Conservation (phyloP, 345 rosid genomes). For the Populus ilicifolia region DNA sequence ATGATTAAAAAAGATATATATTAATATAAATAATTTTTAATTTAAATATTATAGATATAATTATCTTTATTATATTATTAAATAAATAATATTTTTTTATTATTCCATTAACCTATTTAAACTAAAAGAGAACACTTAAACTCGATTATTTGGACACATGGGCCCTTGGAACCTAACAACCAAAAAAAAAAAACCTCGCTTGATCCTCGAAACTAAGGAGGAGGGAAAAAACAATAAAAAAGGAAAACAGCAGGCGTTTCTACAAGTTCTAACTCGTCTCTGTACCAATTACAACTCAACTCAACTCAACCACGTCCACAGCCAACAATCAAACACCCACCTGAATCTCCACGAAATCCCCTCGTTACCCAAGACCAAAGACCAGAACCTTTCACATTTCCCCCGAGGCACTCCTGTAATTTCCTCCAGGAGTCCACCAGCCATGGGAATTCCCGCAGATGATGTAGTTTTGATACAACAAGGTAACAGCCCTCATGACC, state of each 20-base stretch:
- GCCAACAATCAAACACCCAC: not conserved
- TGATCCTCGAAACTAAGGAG: not conserved
- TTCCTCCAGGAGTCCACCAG: no score
- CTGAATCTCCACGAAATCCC: not conserved
- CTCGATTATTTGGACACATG: slow-evolving; percentile 17
- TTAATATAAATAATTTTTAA: no score
- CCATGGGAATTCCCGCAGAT: slow-evolving; percentile 53
- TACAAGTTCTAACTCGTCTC: not conserved
- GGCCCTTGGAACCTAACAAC: slow-evolving; percentile 20
- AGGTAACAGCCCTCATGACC: slow-evolving; percentile 32
- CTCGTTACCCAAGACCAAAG: not conserved
- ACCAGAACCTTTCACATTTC: not conserved
- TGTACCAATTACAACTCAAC: not conserved
- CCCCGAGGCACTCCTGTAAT: not conserved
- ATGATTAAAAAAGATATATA: no score
- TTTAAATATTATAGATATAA: no score
- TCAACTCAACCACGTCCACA: not conserved
- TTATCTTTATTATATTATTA: no score
- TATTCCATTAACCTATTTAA: no score
- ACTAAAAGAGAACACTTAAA: not conserved
- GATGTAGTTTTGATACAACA: slow-evolving; percentile 58
- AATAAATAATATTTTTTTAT: no score
- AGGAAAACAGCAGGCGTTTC: no score
- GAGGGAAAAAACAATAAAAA: not conserved
- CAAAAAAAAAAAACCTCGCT: not conserved